Evolutionary conservation across 2,329 filamentous ascomycete species (phyloP), one percentile per base, ranked within the genome.

Genomic region (Allantophomopsis cytisporea): DNA sequence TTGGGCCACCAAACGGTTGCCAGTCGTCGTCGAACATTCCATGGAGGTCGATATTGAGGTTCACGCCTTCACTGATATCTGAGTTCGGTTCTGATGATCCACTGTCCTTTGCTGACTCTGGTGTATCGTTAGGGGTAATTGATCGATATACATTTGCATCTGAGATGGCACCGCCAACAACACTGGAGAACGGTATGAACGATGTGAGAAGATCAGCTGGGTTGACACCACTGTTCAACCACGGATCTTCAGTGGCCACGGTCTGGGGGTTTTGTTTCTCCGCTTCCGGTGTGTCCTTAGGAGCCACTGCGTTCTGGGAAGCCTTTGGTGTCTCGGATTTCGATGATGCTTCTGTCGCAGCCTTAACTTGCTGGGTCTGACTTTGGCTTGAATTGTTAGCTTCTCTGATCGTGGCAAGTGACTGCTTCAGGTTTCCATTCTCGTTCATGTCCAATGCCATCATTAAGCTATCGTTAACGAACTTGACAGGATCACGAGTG

Each of bases 101-200:
- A 12, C 23, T 28, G 47, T 79, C 73, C 53, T 77, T 76, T 54
- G 64, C 5, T 2, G 74, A 79, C 47, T 78, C 75, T 1, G 75
- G 76, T 7, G 76, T 80, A 50, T 79, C 73, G 43, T 76, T 74
- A 1, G 74, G 73, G 17, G 74, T 74, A 41, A 70, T 58, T 1
- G 69, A 65, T 15, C 68, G 66, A 48, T 73, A 76, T 7, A 70
- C 58, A 39, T 57, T 63, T 52, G 70, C 64, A 44, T 78, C 70
- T 11, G 63, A 62, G 40, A 74, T 66, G 2, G 69, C 61, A 14
- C 66, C 72, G 8, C 59, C 58, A 28, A 59, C 62, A 52, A 60
- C 41, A 49, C 51, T 46, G 31, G 68, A 65, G 5, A 68, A 55
- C 2, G 55, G 53, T 15, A 58, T 54, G 13, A 71, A 56, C 13